Percentiles rank a stretch among this genome's conserved stretches.
Conservation (phyloP, 1,139 yeast genomes). For the Pichia sp. region DNA sequence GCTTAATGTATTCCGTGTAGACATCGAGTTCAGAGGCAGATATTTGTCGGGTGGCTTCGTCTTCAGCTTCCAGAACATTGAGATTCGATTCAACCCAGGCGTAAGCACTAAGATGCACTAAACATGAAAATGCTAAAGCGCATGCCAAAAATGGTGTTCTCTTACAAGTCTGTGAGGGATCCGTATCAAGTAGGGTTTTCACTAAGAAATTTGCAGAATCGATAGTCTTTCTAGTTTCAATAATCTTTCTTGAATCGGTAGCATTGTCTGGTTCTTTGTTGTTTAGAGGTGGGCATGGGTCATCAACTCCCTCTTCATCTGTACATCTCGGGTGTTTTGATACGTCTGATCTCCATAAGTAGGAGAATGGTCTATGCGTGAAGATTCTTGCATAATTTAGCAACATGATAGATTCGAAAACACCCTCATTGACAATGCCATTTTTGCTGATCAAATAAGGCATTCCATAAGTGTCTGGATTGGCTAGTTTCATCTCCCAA, state of each 20-base stretch:
- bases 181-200: constrained; percentile 38
- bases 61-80: constrained; percentile 7
- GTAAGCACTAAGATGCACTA: constrained; percentile 44
- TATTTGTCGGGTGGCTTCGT: constrained; percentile 14
- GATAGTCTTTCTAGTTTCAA: constrained; percentile 44
- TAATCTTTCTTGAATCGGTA: constrained; percentile 36
- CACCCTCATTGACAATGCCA: constrained; percentile 44
- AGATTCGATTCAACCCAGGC: constrained; percentile 38
- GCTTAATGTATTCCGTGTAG: constrained; percentile 40
- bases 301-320: constrained; percentile 24
- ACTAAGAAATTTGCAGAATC: constrained; percentile 45
- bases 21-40: constrained; percentile 33
- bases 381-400: constrained; percentile 43
- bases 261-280: constrained; percentile 20
- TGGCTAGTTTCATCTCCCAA: constrained; percentile 40
- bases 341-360: constrained; percentile 41
- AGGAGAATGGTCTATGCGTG: constrained; percentile 45
- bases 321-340: constrained; percentile 37
- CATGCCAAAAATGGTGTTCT: constrained; percentile 46
- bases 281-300: constrained; percentile 18
- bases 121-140: constrained; percentile 42
- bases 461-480: constrained; percentile 36
- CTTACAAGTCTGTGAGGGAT: constrained; percentile 33
- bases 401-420: constrained; percentile 40
- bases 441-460: constrained; percentile 35